Evolutionary conservation across 805 yeast genomes (phyloP).

Genomic region (Scheffersomyces ergatensis): DNA sequence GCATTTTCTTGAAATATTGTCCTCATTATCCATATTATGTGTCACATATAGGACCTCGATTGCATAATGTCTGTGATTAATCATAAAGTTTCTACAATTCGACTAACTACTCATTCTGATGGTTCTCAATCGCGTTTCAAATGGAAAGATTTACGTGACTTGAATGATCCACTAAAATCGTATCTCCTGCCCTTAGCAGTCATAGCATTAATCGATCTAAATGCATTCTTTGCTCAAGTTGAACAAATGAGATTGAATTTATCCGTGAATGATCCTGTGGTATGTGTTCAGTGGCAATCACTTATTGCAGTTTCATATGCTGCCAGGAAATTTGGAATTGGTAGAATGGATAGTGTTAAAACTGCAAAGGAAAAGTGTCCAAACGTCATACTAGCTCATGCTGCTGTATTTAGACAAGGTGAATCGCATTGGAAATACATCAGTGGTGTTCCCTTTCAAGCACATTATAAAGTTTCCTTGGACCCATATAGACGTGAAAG

Average conservation of each 20-base stretch:
- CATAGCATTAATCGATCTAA: constrained; percentile 83
- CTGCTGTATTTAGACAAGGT: constrained; percentile 90
- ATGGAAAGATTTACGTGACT: constrained; percentile 46
- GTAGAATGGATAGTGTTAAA: constrained; percentile 69
- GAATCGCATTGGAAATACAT: constrained; percentile 80
- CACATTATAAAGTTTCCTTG: constrained; percentile 74
- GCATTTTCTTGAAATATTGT: too few species aligned
- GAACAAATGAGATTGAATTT: constrained; percentile 76
- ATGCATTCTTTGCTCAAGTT: constrained; percentile 95
- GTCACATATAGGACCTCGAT: too few species aligned
- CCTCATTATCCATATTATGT: too few species aligned
- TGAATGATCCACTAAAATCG: constrained; percentile 46
- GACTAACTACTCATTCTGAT: neutral
- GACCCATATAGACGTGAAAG: constrained; percentile 92
- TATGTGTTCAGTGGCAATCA: constrained; percentile 90
- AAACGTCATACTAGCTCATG: constrained; percentile 73
- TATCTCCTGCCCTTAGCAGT: constrained; percentile 70
- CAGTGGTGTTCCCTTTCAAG: constrained; percentile 55
- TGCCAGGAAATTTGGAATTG: constrained; percentile 80
- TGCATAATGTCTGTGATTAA: neutral
- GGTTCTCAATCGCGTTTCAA: constrained; percentile 38
- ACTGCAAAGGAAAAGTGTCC: constrained; percentile 79
- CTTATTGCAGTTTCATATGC: constrained; percentile 90
- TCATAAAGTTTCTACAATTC: neutral
- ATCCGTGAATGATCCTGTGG: constrained; percentile 73